Evolutionary conservation across 1,139 yeast genomes (phyloP), one percentile per base, ranked within the genome.

Genomic region (Geotrichum australiense): DNA sequence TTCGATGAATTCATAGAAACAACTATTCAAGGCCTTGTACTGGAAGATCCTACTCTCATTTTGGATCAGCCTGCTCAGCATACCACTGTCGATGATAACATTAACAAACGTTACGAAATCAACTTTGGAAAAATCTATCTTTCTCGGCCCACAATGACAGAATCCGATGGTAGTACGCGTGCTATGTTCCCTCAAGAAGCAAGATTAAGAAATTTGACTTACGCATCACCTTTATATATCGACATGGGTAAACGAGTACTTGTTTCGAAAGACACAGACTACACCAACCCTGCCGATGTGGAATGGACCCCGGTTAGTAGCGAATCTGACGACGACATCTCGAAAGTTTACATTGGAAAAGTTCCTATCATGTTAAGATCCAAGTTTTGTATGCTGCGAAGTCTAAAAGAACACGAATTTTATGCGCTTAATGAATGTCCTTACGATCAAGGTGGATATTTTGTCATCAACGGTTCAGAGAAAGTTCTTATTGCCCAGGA

Each of bases 111-210:
- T 52, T 93, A 86, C 60, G 97, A 89, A 65, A 91, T 93, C 59
- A 79, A 89, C 22, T 93, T 93, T 66, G 99, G 98, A 51, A 93
- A 91, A 64, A 91, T 93, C 57, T 93, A 85, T 64, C 78, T 93
- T 53, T 87, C 97, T 30, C 85, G 91, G 57, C 98, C 99, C 31
- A 86, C 96, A 39, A 95, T 91, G 76, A 93, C 97, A 16, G 99
- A 93, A 69, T 96, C 97, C 24, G 99, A 93, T 67, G 99, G 99
- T 69, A 87, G 95, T 24, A 89, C 97, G n/a, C 93, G 87, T 57
- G 94, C 95, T 14, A 80, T 93, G 82, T 85, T 85, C 62, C 98
- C 99, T 8, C 98, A 93, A 65, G 99, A 93, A 64, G 98, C 98
- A 6, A 76, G 99, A 56, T 73, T 91, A 52, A 79, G 99, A 66